Evolutionary conservation across 1,284 basidiomycete genomes (phyloP).

Genomic region (Pseudozyma hubeiensis): DNA sequence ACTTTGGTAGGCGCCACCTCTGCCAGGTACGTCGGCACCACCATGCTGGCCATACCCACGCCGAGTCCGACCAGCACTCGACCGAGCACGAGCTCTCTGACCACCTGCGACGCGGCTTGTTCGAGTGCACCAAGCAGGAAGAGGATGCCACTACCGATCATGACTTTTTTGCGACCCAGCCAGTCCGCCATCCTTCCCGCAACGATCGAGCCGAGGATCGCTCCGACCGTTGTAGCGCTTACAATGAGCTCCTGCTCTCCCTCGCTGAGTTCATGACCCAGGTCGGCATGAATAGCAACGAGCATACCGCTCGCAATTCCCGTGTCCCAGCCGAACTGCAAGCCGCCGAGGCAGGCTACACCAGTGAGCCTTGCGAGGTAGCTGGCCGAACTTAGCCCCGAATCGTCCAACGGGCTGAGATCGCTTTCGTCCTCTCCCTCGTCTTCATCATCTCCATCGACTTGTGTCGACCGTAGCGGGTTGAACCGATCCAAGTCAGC

Average conservation of each 20-base stretch:
- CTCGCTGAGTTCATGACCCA: constrained; percentile 55
- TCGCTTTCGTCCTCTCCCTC: constrained; percentile 15
- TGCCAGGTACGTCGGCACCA: constrained; percentile 56
- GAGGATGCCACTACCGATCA: constrained; percentile 51
- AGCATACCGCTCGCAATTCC: constrained; percentile 58
- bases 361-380: constrained; percentile 51
- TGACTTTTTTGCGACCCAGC: constrained; percentile 56
- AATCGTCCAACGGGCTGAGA: constrained; percentile 28
- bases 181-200: constrained; percentile 54
- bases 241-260: constrained; percentile 64
- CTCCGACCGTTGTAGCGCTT: constrained; percentile 57
- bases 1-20: constrained; percentile 57
- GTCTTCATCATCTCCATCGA: constrained; percentile 2
- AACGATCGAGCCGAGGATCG: constrained; percentile 54
- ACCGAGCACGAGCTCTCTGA: constrained; percentile 59
- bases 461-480: constrained; percentile 8
- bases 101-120: constrained; percentile 58
- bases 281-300: constrained; percentile 53
- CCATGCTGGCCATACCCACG: constrained; percentile 59
- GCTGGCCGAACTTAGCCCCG: constrained; percentile 22
- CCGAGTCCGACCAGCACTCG: constrained; percentile 56
- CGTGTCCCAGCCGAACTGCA: constrained; percentile 60
- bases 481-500: constrained; percentile 33
- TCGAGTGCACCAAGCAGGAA: constrained; percentile 61
- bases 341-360: constrained; percentile 49